Base-by-base conservation (phyloP, 768 basidiomycete species). In the Hortiboletus campestris region DNA sequence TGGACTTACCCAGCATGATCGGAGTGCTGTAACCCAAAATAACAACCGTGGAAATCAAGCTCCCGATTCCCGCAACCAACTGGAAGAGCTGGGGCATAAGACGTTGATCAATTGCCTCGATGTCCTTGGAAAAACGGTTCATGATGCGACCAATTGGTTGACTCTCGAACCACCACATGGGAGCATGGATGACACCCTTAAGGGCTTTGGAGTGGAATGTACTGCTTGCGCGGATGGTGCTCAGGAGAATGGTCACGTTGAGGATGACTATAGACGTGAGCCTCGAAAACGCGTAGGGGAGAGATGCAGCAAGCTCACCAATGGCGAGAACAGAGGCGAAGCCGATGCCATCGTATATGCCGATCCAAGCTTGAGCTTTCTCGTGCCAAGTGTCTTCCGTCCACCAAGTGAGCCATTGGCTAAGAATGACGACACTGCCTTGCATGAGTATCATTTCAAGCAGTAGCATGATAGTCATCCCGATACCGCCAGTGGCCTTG, bases 91-190 rank as follows among this genome's bases (percentile, higher is more conserved):
- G 67, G 19, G 66, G 70, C 63, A 70, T 63, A 35, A 71, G 64
- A 36, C 69, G 66, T 60, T 75, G 73, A 49, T 78, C 77, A 36
- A 76, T 66, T n/a, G 72, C 63, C 39, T 73, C 73, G 43, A 75
- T 67, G 36, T 75, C 71, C 56, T 79, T 76, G 38, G 75, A 75
- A 52, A 82, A 75, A 11, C 81, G 72, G 59, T 80, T 80, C 61
- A 78, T 73, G 54, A 81, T 74, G 1, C 76, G 74, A 1, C 80
- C 80, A 38, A 72, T 73, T 11, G 74, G 75, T 49, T 67, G 67
- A 53, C 67, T 59, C 52, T 67, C 67, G 55, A 68, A 68, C 67
- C 67, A 67, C 67, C 67, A 68, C 40, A 67, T 56, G 34, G 67
- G 67, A 46, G 67, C 64, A 35, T 57, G 28, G 31, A 67, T 48